Conservation (phyloP, 2,329 filamentous ascomycete species). For the Chaetomium globosum region DNA sequence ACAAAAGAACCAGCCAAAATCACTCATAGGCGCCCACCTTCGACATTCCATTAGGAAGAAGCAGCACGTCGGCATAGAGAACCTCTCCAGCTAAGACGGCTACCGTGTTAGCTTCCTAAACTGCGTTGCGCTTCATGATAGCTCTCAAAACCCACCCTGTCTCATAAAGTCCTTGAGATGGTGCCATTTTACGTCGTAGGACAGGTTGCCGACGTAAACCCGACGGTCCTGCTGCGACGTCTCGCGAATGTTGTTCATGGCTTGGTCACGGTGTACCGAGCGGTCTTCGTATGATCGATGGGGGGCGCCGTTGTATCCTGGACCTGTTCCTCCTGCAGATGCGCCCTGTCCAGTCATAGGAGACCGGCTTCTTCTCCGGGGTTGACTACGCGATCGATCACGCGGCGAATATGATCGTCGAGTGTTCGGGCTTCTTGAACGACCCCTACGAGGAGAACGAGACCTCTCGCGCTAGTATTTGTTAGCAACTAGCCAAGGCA, state of each 20-base stretch:
- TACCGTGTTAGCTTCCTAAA: slow-evolving; percentile 44
- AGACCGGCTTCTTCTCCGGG: slow-evolving; percentile 79
- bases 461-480: slow-evolving; percentile 74
- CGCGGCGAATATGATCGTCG: slow-evolving; percentile 79
- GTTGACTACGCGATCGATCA: slow-evolving; percentile 72
- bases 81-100: slow-evolving; percentile 87
- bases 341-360: slow-evolving; percentile 79
- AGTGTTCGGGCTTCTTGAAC: slow-evolving; percentile 78
- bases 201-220: slow-evolving; percentile 98
- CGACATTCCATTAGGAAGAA: slow-evolving; percentile 99
- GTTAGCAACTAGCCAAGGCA: slow-evolving; percentile 40
- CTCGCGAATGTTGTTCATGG: slow-evolving; percentile 93
- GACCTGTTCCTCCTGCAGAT: slow-evolving; percentile 69
- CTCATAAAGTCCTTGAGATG: slow-evolving; percentile 99
- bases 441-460: slow-evolving; percentile 74
- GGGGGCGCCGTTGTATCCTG: slow-evolving; percentile 65
- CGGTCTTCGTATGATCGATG: slow-evolving; percentile 84
- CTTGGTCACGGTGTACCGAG: slow-evolving; percentile 81
- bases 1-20: slow-evolving; percentile 84
- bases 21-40: slow-evolving; percentile 97
- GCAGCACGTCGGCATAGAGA: slow-evolving; percentile 97
- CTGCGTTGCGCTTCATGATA: not conserved
- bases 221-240: slow-evolving; percentile 97
- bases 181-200: slow-evolving; percentile 99
- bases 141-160: slow-evolving; percentile 72